Base-by-base conservation (phyloP, 2,329 filamentous ascomycete genomes). In the Fusarium domesticum region DNA sequence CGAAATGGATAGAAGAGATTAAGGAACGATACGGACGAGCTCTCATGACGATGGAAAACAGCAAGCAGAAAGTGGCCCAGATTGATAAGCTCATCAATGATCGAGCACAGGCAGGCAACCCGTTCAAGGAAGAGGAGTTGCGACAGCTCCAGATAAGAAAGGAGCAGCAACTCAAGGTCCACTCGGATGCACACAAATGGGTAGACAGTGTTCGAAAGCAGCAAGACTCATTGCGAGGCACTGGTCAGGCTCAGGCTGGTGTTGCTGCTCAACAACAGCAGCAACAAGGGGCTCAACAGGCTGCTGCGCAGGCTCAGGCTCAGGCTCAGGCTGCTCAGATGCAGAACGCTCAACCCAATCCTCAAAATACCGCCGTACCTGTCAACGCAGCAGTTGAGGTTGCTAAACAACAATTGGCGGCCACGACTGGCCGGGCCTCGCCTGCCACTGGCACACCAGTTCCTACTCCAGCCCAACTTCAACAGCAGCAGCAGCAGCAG, bases 1-100 rank as follows among this genome's bases (percentile, higher is more conserved):
- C 68, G 2, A 75, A 76, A 49, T 80, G 74, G 74, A 58, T 73
- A 2, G 65, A 71, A 6, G 72, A 77, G 2, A 64, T 71, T 23
- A 77, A 72, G 53, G 62, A 67, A 0, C 70, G 68, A 42, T 78
- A 80, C 45, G 64, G 67, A 0, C 65, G 72, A 31, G 76, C 73
- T 0, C 59, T 81, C 6, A 63, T 72, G 50, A 67, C 70, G 2
- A 78, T 81, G 68, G 77, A 80, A 30, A 64, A 53, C 8, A 64
- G 68, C 3, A 70, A 72, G 10, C 57, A 51, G n/a, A 66, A 69
- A 36, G 57, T 77, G 4, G 61, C 61, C 3, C 61, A 62, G 38
- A 62, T 78, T 40, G 75, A 79, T 10, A 64, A 64, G 35, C 49
- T 64, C 3, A 60, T 71, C 16, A 70, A 71, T 37, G 70, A 74